Base-by-base conservation (phyloP, 2,329 filamentous ascomycete genomes). In the Beauveria bassiana region DNA sequence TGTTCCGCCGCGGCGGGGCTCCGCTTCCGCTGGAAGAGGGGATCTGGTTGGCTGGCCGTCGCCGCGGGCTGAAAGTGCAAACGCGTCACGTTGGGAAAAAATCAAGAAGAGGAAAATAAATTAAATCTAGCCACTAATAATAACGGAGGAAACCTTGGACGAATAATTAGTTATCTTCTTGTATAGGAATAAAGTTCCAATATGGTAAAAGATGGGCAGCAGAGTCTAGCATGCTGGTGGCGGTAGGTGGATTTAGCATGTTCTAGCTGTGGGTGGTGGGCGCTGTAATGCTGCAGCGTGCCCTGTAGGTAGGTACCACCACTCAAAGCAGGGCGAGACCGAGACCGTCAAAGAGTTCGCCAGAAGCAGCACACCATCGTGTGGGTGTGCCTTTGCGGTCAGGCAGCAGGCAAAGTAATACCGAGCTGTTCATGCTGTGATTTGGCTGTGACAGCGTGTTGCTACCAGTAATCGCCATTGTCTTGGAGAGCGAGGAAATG, bases 11-110 rank as follows among this genome's bases (percentile, higher is more conserved):
- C 53, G 16, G 43, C 55, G 55, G 45, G 55, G 56, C 31, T 28
- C 56, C 56, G 45, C 56, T 59, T 59, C 56, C 56, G 56, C 56
- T 42, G 40, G 10, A 42, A 43, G 51, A 22, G 20, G 45, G 10
- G n/a, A 46, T 54, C 6, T 42, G 52, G 16, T 14, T 43, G 34
- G 34, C 38, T 54, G 52, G 26, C 38, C 16, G 38, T 22, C 24
- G 8, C 34, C 3, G 31, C 31, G 31, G 40, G 18, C 14, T 14
- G 14, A 31, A 20, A 18, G 18, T 18, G 42, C 16, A 20, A 43
- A 20, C 42, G 7, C 16, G 8, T 10, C n/a, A 10, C 7, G 7
- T 10, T 20, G n/a, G 42, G 31, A 40, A 2, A 24, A 40, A 40
- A 26, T 12, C 16, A 53, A 53, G 5, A 53, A 42, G 28, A 40